These are phyloP conservation scores for Isabelozyma pseudorhagii DNA, from an alignment of 805 yeast species.

Conservation along the genomic window DNA sequence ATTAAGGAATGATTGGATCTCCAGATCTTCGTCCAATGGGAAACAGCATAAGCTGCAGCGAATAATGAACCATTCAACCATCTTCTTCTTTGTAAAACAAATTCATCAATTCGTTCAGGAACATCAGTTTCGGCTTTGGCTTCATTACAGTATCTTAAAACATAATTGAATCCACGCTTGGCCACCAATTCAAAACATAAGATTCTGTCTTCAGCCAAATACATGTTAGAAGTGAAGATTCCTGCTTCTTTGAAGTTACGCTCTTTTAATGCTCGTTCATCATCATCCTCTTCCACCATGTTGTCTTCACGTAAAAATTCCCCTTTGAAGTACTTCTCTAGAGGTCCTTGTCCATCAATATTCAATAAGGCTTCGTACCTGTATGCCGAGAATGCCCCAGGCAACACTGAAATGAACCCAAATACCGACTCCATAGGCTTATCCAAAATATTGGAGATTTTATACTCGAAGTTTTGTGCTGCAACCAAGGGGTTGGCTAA, in stretches of 20 bases:
- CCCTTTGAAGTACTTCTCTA: slow-evolving; percentile 89
- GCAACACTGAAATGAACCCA: slow-evolving; percentile 91
- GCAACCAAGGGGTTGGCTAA: slow-evolving; percentile 87
- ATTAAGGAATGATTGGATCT: slow-evolving; percentile 74
- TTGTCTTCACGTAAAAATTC: slow-evolving; percentile 71
- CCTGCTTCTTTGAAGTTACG: slow-evolving; percentile 48
- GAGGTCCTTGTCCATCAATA: slow-evolving; percentile 75
- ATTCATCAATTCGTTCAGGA: slow-evolving; percentile 92
- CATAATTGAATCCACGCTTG: slow-evolving; percentile 68
- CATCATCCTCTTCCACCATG: slow-evolving; percentile 39
- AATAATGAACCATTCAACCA: slow-evolving; percentile 98
- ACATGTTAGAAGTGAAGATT: slow-evolving; percentile 93
- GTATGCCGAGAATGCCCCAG: slow-evolving; percentile 97
- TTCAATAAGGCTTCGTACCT: slow-evolving; percentile 75
- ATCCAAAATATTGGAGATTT: slow-evolving; percentile 90
- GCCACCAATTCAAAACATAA: slow-evolving; percentile 95
- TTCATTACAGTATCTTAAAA: slow-evolving; percentile 77
- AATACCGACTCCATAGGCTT: slow-evolving; percentile 94
- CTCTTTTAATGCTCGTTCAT: slow-evolving; percentile 38
- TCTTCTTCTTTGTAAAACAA: slow-evolving; percentile 93
- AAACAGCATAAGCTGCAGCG: slow-evolving; percentile 87
- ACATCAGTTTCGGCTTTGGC: slow-evolving; percentile 96
- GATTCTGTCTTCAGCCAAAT: slow-evolving; percentile 94
- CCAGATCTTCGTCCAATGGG: slow-evolving; percentile 88
- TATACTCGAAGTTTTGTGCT: slow-evolving; percentile 95